Evolutionary conservation across 1,284 basidiomycete genomes (phyloP), one percentile per base, ranked within the genome.

Genomic region (Pseudozyma pruni): DNA sequence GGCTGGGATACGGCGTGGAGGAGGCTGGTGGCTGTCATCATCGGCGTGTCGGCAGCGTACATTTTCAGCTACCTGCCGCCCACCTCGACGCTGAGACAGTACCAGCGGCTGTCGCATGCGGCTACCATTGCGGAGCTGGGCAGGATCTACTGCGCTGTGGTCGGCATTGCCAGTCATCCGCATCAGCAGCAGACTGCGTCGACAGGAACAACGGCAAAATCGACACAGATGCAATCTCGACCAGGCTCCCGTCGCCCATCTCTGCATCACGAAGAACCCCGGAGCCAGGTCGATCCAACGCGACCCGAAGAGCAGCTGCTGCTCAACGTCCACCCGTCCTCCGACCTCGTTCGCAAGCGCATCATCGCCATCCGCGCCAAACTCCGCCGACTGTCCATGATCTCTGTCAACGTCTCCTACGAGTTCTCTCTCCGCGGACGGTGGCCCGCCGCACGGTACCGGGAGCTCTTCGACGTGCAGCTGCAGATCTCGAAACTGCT

Each of bases 1-100:
- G 86, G 86, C 0, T 86, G 83, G 81, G 78, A 80, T 10, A 84
- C 85, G 8, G 84, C 83, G 0, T 86, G 85, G 85, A 70, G 83
- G 1, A 79, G 86, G 2, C 83, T 85, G 25, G 78, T 85, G 19
- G 59, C 70, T 14, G 79, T 79, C 2, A 17, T 70, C 69, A 70
- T 83, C 17, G 81, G 81, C 14, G 76, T 80, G 6, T 62, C 72
- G 9, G 79, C 77, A 1, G 81, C 81, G 2, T 75, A 72, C 48
- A 57, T 83, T 10, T 72, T 79, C 34, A 64, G 72, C 11, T 68
- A 74, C 33, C 35, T 79, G 33, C 85, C 85, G 1, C 85, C 85
- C 4, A 63, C 37, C 17, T 75, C 79, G 13, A 85, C 79, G 48
- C 81, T 84, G 16, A 76, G 83, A 45, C 62, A 78, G 32, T 84